phyloP scores from a whole-genome alignment of 2,329 filamentous ascomycete species.

The Beauveria sp. region DNA sequence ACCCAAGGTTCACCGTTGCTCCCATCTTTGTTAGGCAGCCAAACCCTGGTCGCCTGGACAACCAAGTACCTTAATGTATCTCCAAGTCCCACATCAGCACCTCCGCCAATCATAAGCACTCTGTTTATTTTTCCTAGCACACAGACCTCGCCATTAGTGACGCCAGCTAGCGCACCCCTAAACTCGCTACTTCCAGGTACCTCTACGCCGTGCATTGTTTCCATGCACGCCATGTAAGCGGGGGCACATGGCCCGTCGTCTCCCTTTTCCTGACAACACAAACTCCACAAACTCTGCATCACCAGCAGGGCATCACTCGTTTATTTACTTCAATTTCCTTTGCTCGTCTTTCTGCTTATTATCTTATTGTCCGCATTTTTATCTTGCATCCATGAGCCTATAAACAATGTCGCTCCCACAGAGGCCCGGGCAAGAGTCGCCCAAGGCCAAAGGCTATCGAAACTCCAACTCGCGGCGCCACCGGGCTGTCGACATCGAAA shows the following conservation, averaged over 20 bases:
- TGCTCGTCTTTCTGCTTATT: background rate
- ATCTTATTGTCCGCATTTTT: background rate
- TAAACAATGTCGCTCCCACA: slow-evolving; percentile 9
- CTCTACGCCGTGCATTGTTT: background rate
- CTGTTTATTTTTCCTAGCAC: slow-evolving; percentile 1
- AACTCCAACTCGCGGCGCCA: slow-evolving; percentile 7
- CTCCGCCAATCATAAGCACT: background rate
- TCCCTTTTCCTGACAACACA: slow-evolving; percentile 11
- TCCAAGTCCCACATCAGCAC: background rate
- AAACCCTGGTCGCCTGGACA: slow-evolving; percentile 2
- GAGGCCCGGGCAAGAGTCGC: slow-evolving; percentile 3
- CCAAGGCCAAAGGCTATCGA: slow-evolving; percentile 1
- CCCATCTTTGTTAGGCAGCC: background rate
- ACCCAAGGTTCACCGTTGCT: background rate
- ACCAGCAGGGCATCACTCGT: slow-evolving; percentile 7
- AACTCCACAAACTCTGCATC: slow-evolving; percentile 12
- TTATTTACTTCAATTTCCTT: background rate
- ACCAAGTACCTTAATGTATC: slow-evolving; percentile 5
- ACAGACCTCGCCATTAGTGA: background rate
- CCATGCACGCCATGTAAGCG: slow-evolving; percentile 2
- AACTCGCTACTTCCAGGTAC: background rate
- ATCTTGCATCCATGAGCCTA: background rate
- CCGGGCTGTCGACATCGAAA: slow-evolving; percentile 53
- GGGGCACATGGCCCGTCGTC: background rate
- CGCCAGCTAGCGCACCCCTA: background rate